phyloP scores from a whole-genome alignment of 495 filamentous ascomycete species.

The Penicillium antarcticum region DNA sequence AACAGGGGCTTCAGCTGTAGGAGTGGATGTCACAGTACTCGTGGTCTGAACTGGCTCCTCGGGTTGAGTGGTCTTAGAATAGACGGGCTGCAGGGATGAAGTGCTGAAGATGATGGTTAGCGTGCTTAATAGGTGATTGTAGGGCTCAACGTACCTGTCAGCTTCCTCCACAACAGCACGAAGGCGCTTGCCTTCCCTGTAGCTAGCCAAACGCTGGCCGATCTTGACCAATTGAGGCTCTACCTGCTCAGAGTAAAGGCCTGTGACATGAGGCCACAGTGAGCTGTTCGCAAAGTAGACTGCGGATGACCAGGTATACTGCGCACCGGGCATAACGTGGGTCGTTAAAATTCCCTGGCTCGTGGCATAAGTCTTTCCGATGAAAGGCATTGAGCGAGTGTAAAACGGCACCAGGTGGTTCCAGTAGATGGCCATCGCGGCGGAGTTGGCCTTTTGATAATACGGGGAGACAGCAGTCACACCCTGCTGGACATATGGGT shows the following conservation, averaged over 20 bases:
- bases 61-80: slow-evolving; percentile 19
- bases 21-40: slow-evolving; percentile 20
- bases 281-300: slow-evolving; percentile 67
- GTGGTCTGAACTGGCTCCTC: slow-evolving; percentile 15
- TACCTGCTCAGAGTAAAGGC: slow-evolving; percentile 84
- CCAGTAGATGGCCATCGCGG: slow-evolving; percentile 63
- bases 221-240: slow-evolving; percentile 94
- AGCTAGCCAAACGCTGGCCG: slow-evolving; percentile 80
- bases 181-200: slow-evolving; percentile 64
- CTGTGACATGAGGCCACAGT: slow-evolving; percentile 73
- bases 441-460: slow-evolving; percentile 59
- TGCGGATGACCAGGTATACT: slow-evolving; percentile 63
- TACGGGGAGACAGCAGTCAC: slow-evolving; percentile 62
- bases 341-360: slow-evolving; percentile 63
- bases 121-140: neutral
- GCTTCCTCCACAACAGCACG: slow-evolving; percentile 55
- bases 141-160: slow-evolving; percentile 38
- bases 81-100: slow-evolving; percentile 26
- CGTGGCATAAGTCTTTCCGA: slow-evolving; percentile 62
- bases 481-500: slow-evolving; percentile 67
- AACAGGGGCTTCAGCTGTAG: slow-evolving; percentile 15
- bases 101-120: slow-evolving; percentile 24
- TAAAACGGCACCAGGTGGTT: slow-evolving; percentile 74
- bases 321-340: slow-evolving; percentile 70
- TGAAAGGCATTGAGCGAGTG: slow-evolving; percentile 66